Conservation (phyloP, 2,329 filamentous ascomycete genomes). For the Zymoseptoria tritici region DNA sequence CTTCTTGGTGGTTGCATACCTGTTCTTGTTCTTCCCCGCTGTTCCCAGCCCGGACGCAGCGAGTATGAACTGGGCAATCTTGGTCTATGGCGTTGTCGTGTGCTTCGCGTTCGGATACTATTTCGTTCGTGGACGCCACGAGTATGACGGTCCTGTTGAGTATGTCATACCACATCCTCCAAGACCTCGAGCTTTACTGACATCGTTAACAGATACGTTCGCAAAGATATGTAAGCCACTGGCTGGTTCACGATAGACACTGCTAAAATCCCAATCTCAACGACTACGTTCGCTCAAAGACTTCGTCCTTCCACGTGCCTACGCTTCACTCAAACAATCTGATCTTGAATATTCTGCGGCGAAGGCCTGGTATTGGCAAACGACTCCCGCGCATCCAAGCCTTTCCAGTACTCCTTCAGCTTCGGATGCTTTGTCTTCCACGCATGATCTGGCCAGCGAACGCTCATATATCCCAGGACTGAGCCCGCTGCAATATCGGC, state of each 20-base stretch:
- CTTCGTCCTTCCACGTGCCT: not conserved
- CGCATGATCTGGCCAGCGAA: conserved; percentile 27
- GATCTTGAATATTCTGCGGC: conserved; percentile 31
- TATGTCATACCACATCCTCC: not conserved
- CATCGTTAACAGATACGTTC: not conserved
- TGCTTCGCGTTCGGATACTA: conserved; percentile 15
- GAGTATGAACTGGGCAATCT: conserved; percentile 26
- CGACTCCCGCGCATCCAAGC: conserved; percentile 37
- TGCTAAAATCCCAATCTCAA: not conserved
- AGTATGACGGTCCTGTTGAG: conserved; percentile 21
- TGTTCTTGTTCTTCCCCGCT: conserved; percentile 21
- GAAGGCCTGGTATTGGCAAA: conserved; percentile 29
- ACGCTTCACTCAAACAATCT: conserved; percentile 25
- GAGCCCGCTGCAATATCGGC: conserved; percentile 31
- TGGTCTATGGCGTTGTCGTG: conserved; percentile 19
- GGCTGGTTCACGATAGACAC: not conserved
- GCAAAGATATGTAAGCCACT: conserved; percentile 10
- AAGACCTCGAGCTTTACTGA: not conserved
- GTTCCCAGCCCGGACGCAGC: conserved; percentile 18
- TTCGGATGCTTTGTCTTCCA: conserved; percentile 31
- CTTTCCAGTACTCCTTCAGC: conserved; percentile 40
- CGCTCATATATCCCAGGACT: conserved; percentile 30
- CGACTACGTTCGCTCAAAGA: not conserved
- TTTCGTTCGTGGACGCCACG: conserved; percentile 12
- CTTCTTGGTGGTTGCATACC: conserved; percentile 15